Conservation (phyloP, 768 basidiomycete species). For the Kwoniella shandongensis region DNA sequence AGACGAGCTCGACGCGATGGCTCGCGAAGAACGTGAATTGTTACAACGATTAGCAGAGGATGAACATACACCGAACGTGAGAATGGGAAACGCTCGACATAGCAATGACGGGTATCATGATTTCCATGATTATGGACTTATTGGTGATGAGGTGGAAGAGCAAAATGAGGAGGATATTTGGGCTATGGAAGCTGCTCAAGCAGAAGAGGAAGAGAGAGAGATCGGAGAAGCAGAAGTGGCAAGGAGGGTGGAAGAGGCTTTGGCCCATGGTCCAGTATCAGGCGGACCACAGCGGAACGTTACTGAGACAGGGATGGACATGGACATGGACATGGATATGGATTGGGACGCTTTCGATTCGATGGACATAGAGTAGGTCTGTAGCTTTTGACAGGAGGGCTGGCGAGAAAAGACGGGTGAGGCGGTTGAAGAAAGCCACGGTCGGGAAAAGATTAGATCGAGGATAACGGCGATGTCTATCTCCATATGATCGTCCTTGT, state of each 20-base stretch:
- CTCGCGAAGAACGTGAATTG: conserved; percentile 16
- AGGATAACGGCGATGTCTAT: too few species aligned
- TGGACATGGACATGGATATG: conserved; percentile 24
- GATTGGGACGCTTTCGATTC: conserved; percentile 35
- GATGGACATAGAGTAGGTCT: conserved; percentile 35
- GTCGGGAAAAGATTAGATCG: too few species aligned
- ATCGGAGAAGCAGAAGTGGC: conserved; percentile 32
- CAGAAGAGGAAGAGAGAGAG: conserved; percentile 32
- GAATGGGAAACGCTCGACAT: background rate
- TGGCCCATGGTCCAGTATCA: background rate
- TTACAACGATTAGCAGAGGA: background rate
- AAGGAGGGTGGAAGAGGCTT: conserved; percentile 27
- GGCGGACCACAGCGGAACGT: background rate
- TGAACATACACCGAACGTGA: background rate
- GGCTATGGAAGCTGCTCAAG: conserved; percentile 14
- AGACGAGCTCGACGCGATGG: conserved; percentile 15
- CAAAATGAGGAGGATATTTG: conserved; percentile 34
- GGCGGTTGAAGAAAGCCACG: too few species aligned
- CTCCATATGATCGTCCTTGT: too few species aligned
- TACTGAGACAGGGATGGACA: too few species aligned
- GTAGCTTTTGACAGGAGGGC: too few species aligned
- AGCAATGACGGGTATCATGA: background rate
- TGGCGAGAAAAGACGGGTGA: too few species aligned
- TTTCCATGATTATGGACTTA: too few species aligned
- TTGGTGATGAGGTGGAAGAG: too few species aligned